Conservation (phyloP, 345 rosid genomes). For the Mangifera indica region DNA sequence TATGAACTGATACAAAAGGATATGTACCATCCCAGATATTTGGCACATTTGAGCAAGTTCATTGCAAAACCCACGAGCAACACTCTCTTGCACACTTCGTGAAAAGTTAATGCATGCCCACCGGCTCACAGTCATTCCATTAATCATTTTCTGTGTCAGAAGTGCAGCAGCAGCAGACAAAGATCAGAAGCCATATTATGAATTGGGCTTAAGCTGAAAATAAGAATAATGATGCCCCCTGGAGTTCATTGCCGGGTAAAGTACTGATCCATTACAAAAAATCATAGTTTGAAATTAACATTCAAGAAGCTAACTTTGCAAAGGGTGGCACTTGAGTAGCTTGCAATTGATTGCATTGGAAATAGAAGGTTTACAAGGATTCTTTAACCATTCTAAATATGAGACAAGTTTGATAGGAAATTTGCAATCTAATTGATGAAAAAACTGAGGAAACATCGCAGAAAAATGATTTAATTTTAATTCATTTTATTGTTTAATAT, state of each 20-base stretch:
- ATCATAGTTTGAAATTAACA: background rate
- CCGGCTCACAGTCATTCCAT: constrained; percentile 90
- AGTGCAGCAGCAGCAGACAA: constrained; percentile 3
- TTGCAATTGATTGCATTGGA: background rate
- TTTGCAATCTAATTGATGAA: constrained; percentile 2
- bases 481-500: background rate
- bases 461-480: background rate
- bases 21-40: constrained; percentile 96
- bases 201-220: background rate
- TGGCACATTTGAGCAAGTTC: constrained; percentile 98
- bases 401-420: background rate
- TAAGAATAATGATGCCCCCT: background rate
- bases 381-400: background rate
- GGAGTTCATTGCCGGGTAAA: background rate
- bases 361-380: background rate
- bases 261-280: background rate
- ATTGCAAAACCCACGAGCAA: constrained; percentile 86
- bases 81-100: constrained; percentile 87
- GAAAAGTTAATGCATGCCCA: constrained; percentile 99
- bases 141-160: constrained; percentile 81
- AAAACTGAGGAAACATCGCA: background rate
- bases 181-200: constrained; percentile 10
- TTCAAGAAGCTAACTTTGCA: background rate
- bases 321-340: background rate
- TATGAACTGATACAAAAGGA: background rate